Evolutionary conservation across 2,329 filamentous ascomycete species (phyloP).

Genomic region (Aspergillus niger): DNA sequence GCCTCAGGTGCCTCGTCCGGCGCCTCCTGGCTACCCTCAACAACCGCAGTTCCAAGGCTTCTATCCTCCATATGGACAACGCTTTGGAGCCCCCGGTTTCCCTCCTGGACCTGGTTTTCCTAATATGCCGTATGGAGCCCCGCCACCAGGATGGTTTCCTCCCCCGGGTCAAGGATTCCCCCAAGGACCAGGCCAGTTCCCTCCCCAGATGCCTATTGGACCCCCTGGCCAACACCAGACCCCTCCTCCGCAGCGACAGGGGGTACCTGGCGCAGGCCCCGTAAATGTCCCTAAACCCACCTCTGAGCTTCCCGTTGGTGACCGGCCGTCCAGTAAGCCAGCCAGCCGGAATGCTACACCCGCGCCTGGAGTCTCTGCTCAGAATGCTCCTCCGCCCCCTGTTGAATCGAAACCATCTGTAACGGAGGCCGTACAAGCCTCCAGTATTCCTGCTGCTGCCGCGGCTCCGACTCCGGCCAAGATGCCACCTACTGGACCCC

Average conservation of each 20-base stretch:
- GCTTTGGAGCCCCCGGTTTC: conserved; percentile 52
- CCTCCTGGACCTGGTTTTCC: conserved; percentile 67
- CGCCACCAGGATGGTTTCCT: conserved; percentile 74
- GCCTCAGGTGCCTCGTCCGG: conserved; percentile 41
- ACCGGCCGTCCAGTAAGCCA: conserved; percentile 40
- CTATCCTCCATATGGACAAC: conserved; percentile 50
- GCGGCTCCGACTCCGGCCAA: conserved; percentile 24
- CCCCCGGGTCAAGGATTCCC: conserved; percentile 74
- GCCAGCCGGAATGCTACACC: conserved; percentile 38
- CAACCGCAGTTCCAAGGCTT: conserved; percentile 48
- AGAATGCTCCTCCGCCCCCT: conserved; percentile 38
- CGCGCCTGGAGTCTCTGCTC: conserved; percentile 30
- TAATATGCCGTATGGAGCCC: conserved; percentile 76
- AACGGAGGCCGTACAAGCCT: conserved; percentile 38
- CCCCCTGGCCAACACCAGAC: conserved; percentile 52
- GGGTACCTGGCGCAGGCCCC: conserved; percentile 30
- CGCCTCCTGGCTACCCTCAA: conserved; percentile 43
- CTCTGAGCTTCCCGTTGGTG: conserved; percentile 47
- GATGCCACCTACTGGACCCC: conserved; percentile 36
- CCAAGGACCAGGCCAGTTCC: conserved; percentile 65
- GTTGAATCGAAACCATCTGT: conserved; percentile 43
- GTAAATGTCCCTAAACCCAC: conserved; percentile 38
- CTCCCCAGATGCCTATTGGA: conserved; percentile 59
- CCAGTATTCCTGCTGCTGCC: conserved; percentile 27
- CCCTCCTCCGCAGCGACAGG: conserved; percentile 40